Base-by-base conservation (phyloP, 2,329 filamentous ascomycete species). In the Microsporum audouinii region DNA sequence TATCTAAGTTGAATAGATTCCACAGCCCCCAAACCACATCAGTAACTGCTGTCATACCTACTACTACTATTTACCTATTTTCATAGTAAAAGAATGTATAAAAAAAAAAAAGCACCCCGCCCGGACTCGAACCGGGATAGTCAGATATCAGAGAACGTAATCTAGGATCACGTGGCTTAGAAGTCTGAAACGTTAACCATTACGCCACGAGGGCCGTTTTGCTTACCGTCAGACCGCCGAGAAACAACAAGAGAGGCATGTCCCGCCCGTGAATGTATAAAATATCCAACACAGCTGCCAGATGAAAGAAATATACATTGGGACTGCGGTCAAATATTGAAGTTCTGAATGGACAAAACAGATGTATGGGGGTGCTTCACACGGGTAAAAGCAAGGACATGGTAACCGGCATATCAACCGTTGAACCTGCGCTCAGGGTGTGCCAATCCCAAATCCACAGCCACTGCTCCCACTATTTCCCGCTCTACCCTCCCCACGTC, bases 131-230 rank as follows among this genome's bases (percentile, higher is more conserved):
- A 53, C 49, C 49, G 49, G 49, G 49, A 53, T 53, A 53, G 31
- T 53, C 49, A 53, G 49, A 53, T 53, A 53, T 53, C 49, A 53
- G 49, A 53, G 49, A 3, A 33, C 49, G 49, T 33, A 27, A 53
- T 53, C 27, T 6, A 3, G 12, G 31, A 53, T 53, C 49, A 53
- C 49, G 49, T 53, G 49, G 49, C 49, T 34, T 53, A 53, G 49
- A 53, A 53, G 49, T 53, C 49, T 53, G 49, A 53, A 53, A 34
- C 49, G 49, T 53, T 53, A 53, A 53, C 49, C 49, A 53, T 53
- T 53, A 53, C 49, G 49, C 49, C 49, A 53, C 49, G 49, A 53
- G 49, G 49, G 49, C 49, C 33, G 29, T 33, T 53, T 31, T 31
- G 29, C 49, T 53, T 53, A 17, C 2, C 17, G 27, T 33, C 29